Conservation (phyloP, 352 stramenopile genomes). For the Globisporangium splendens region DNA sequence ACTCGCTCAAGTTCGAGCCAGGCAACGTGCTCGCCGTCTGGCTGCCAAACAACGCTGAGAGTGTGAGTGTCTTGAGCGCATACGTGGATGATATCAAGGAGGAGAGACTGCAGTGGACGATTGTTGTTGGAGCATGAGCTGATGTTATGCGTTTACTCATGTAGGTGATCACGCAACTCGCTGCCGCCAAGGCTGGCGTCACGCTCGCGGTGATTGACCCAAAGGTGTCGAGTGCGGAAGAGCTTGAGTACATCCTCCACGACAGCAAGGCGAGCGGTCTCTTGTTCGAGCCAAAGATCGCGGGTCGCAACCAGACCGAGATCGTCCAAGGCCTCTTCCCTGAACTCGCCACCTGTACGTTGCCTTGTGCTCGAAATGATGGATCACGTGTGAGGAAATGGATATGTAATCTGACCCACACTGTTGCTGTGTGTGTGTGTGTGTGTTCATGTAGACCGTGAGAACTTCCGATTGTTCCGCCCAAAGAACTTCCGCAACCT, state of each 20-base stretch:
- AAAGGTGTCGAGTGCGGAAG: constrained; percentile 60
- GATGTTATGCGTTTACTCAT: neutral
- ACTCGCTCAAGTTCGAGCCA: constrained; percentile 64
- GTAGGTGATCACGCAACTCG: constrained; percentile 74
- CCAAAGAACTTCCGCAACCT: constrained; percentile 77
- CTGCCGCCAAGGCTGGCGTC: constrained; percentile 77
- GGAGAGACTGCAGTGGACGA: neutral
- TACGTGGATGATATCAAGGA: neutral
- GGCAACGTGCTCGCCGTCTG: constrained; percentile 80
- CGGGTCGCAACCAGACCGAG: constrained; percentile 63
- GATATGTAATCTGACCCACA: neutral
- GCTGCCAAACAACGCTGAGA: constrained; percentile 83
- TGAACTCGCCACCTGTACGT: constrained; percentile 69
- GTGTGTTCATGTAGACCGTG: constrained; percentile 29
- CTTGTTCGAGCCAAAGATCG: constrained; percentile 83
- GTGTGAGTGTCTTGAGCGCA: constrained; percentile 20
- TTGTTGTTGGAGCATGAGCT: neutral
- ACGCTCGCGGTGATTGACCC: constrained; percentile 82
- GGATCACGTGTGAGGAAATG: too few species aligned
- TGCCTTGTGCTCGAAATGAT: constrained; percentile 1
- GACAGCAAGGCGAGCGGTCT: constrained; percentile 77
- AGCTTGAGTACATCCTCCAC: constrained; percentile 80
- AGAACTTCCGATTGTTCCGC: constrained; percentile 60
- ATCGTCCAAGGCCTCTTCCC: constrained; percentile 74
- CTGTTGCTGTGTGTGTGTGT: neutral